These are phyloP conservation scores for Vaccinium corymbosum DNA, from an alignment of 148 eudicot species.

Conservation along the genomic window DNA sequence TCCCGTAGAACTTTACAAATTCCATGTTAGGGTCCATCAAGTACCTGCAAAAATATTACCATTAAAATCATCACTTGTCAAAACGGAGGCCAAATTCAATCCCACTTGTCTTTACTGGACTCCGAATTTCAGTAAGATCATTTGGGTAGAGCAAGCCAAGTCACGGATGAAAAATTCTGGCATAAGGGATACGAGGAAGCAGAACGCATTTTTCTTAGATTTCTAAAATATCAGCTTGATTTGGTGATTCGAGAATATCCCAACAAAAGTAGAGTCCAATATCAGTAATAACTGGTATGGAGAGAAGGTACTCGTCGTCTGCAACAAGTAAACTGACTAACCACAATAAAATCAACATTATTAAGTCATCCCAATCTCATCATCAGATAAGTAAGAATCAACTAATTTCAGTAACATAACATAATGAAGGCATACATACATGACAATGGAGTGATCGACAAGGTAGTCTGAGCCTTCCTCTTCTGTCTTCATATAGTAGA, in stretches of 20 bases:
- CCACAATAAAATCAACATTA: neutral
- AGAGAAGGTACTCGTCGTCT: too few species aligned
- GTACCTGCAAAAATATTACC: constrained; percentile 54
- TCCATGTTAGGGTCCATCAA: constrained; percentile 93
- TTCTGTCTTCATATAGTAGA: constrained; percentile 92
- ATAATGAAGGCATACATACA: constrained; percentile 44
- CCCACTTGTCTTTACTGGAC: too few species aligned
- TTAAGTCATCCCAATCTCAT: neutral
- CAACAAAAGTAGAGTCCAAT: neutral
- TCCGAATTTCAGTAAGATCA: neutral
- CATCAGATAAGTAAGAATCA: neutral
- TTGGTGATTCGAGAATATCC: neutral
- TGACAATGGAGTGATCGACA: constrained; percentile 97
- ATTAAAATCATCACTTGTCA: neutral
- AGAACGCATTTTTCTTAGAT: neutral
- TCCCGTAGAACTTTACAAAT: constrained; percentile 83
- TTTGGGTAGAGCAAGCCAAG: neutral
- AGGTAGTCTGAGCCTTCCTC: constrained; percentile 96
- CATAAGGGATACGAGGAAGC: neutral
- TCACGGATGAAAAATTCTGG: too few species aligned
- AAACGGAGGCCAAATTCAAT: neutral
- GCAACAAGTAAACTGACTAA: neutral
- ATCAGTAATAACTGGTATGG: neutral
- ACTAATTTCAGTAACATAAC: neutral
- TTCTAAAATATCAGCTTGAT: neutral